These are phyloP conservation scores for Rhexocercosporidium sp. DNA, from an alignment of 2,329 filamentous ascomycete genomes.

Conservation along the genomic window DNA sequence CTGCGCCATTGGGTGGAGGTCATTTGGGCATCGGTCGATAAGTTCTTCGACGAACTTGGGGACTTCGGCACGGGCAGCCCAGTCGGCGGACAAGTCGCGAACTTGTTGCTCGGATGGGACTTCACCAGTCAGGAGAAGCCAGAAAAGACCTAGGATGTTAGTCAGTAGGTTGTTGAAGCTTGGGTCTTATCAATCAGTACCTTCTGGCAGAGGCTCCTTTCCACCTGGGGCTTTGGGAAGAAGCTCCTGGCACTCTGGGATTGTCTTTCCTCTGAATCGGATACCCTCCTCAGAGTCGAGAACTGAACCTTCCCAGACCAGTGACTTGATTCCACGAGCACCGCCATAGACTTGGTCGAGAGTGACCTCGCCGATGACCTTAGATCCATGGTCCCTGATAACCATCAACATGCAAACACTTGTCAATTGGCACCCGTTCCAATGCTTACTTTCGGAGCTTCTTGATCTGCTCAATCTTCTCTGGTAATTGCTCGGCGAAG, in stretches of 20 bases:
- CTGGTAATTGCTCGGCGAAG: constrained; percentile 93
- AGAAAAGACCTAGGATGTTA: constrained; percentile 80
- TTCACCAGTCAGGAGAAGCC: constrained; percentile 98
- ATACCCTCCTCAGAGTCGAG: constrained; percentile 99
- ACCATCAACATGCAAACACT: constrained; percentile 31
- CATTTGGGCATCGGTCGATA: constrained; percentile 98
- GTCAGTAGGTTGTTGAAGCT: constrained; percentile 14
- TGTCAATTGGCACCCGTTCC: constrained; percentile 1
- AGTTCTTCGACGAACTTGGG: constrained; percentile 99
- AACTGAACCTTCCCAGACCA: constrained; percentile 98
- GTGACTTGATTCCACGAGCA: constrained; percentile 97
- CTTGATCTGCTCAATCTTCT: constrained; percentile 99
- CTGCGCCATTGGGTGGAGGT: constrained; percentile 99
- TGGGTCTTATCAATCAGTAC: constrained; percentile 49
- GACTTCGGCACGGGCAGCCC: constrained; percentile 95
- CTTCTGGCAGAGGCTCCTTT: constrained; percentile 96
- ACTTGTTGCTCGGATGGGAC: constrained; percentile 98
- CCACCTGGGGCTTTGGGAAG: constrained; percentile 97
- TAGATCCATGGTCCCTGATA: constrained; percentile 86
- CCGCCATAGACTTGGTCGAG: constrained; percentile 99
- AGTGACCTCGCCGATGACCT: constrained; percentile 96
- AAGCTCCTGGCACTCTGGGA: constrained; percentile 97
- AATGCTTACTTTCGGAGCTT: constrained; percentile 84
- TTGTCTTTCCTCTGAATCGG: constrained; percentile 98
- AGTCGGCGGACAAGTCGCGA: constrained; percentile 96